Evolutionary conservation across 2,329 filamentous ascomycete species (phyloP), one percentile per base, ranked within the genome.

Genomic region (Fusarium brevicatenulatum): DNA sequence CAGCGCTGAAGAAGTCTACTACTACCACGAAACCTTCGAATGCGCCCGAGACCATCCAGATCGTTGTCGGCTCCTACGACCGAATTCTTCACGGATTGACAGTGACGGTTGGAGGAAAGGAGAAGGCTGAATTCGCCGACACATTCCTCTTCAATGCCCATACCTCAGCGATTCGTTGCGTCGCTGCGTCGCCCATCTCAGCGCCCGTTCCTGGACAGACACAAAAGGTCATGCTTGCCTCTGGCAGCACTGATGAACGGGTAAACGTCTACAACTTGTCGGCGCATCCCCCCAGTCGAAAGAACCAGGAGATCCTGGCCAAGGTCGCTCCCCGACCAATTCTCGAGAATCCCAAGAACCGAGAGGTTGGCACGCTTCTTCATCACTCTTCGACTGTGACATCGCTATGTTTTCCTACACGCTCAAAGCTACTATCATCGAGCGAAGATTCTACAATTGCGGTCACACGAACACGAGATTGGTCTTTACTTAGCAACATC

Each of bases 111-210:
- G 72, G 77, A 37, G 56, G 74, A 37, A 72, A 81, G 46, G 74
- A 80, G 60, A 79, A 86, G 21, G 86, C 91, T 61, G 87, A 91
- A 57, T 98, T 98, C 80, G 90, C 93, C 74, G 95, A 98, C 82
- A 95, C 93, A 1, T 99, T 99, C 82, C 89, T 99, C 64, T 98
- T 99, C 88, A 94, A 95, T 79, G 95, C 96, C 19, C 96, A 99
- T 83, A 88, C 91, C 63, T 97, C 95, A 18, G 92, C 96, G 9
- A 94, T 99, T 80, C 92, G 95, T 77, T 97, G 94, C 80, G 87
- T 99, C 39, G 94, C 95, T 30, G 84, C 98, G 69, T 98, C 95
- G 13, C 92, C 93, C 7, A 86, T 93, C 1, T 93, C 93, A 18
- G 88, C 87, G 23, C 85, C 87, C 4, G 79, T 85, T 63, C 86